These are phyloP conservation scores for Cytauxzoon felis DNA, from an alignment of 169 alveolate genomes.

Conservation along the genomic window DNA sequence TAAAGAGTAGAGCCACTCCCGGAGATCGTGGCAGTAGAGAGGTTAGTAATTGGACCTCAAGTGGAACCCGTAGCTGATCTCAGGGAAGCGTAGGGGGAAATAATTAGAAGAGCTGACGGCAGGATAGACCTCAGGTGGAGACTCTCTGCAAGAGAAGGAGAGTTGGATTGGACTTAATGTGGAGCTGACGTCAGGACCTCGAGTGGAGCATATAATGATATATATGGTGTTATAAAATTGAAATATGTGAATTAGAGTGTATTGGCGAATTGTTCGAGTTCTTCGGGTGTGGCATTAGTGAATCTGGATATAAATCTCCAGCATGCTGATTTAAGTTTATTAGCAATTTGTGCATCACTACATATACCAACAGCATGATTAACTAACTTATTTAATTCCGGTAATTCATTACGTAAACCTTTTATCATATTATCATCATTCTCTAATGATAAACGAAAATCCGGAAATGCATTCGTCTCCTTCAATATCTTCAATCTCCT, in stretches of 20 bases:
- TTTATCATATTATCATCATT: slow-evolving; percentile 24
- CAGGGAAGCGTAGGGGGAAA: no score
- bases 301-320: slow-evolving; percentile 59
- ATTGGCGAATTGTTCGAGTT: slow-evolving; percentile 19
- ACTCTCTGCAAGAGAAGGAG: no score
- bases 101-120: no score
- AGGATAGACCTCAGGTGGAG: no score
- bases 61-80: no score
- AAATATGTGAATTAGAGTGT: neutral
- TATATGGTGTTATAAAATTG: neutral
- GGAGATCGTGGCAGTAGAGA: no score
- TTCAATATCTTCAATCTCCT: slow-evolving; percentile 29
- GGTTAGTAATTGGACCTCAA: no score
- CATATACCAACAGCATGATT: slow-evolving; percentile 24
- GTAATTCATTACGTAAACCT: slow-evolving; percentile 19
- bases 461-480: slow-evolving; percentile 17
- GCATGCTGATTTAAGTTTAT: slow-evolving; percentile 58
- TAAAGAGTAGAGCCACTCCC: no score
- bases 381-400: slow-evolving; percentile 10
- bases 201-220: no score
- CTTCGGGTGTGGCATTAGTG: slow-evolving; percentile 17
- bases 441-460: slow-evolving; percentile 4
- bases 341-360: slow-evolving; percentile 35
- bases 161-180: no score
- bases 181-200: no score